Base-by-base conservation (phyloP, 768 basidiomycete species). In the Boletellus ananas region DNA sequence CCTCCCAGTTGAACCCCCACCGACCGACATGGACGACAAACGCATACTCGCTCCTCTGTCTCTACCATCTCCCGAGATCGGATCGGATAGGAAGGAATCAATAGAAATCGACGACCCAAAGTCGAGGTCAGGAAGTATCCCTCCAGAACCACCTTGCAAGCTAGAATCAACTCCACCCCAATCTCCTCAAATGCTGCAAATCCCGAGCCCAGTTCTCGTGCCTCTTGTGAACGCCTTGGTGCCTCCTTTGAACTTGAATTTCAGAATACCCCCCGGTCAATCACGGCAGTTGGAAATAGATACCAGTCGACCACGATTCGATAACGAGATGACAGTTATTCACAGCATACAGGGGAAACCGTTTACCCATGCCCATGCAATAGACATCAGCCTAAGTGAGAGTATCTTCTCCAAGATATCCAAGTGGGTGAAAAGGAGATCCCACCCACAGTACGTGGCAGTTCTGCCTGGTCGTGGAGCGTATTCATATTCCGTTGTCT, bases 381-480 rank as follows among this genome's bases (percentile, higher is more conserved):
- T 68, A n/a, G 58, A 59, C 9, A 62, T 74, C 51, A 43, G 47
- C 23, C 58, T 76, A 47, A 55, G 57, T 21, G 62, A 72, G 20
- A 48, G 53, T 13, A 54, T 64, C 6, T 66, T 60, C 54, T 21
- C 59, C 34, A 53, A 56, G 25, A 46, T 74, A n/a, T 58, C 51
- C 12, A 57, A 58, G 41, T 79, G 78, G 78, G 66, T 63, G 5
- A 67, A 70, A 41, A 66, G 73, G 46, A 58, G 38, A 50, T 43
- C 4, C 7, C 17, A 42, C 13, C 56, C 58, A 33, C 51, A 54
- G 77, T 76, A 53, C 23, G 74, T 72, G 27, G 16, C 43, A 29
- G 18, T 44, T 36, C 13, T 50, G 40, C 20, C 8, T 8, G 25
- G 10, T 8, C 10, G 20, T 48, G n/a, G 21, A 34, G 23, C 18